Base-by-base conservation (phyloP, 2,329 filamentous ascomycete species). In the Aspergillus sp. region DNA sequence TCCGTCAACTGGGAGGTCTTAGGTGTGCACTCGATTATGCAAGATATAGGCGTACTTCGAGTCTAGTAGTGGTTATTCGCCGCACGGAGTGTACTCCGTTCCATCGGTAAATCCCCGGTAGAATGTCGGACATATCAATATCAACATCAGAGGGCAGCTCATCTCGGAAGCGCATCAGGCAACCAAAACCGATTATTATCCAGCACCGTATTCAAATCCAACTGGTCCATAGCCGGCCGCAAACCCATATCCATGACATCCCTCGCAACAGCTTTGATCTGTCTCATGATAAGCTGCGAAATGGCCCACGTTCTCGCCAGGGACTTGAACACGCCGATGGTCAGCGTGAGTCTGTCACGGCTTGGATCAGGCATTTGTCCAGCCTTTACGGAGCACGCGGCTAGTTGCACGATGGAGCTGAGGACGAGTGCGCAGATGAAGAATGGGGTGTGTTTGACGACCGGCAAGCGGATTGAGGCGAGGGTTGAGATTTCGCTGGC, bases 361-460 rank as follows among this genome's bases (percentile, higher is more conserved):
- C 69, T 76, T 1, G 74, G 71, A 42, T 84, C 74, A 46, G 79
- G 80, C 61, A 80, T 80, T 17, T 84, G 73, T 12, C 65, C 46
- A 74, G 84, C 61, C 43, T 70, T 73, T 58, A 75, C 74, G 5
- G 80, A 82, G 81, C 88, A 95, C 53, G 86, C 87, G 47, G 85
- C 88, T 20, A 94, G 76, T 60, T 93, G 87, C 3, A 91, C 85
- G 57, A 90, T 86, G 5, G 87, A 88, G 15, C 85, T 86, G 46
- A 91, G 74, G 1, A 87, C 87, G 44, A 93, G 74, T 35, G 86
- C 84, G 62, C 88, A 93, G 30, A 85, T 87, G 70, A 93, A 90
- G 68, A 91, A 90, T 49, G 89, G 88, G 0, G 83, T 90, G 68
- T 95, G 88, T 27, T 81, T 81, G 4, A 84, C 76, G 2, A 91